Base-by-base conservation (phyloP, 2,329 filamentous ascomycete genomes). In the Cladophialophora carrionii region DNA sequence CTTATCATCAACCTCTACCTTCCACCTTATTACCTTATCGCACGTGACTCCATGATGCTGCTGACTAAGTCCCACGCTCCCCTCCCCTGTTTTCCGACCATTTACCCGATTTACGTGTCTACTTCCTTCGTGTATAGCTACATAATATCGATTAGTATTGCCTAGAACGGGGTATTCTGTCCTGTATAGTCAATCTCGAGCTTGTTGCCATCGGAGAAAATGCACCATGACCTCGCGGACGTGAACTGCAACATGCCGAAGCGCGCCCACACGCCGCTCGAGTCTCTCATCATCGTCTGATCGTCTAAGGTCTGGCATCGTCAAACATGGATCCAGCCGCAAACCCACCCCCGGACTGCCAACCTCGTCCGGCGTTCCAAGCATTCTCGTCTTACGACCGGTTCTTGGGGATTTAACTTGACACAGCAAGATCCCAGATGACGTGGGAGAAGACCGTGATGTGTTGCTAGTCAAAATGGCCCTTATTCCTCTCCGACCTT, bases 261-360 rank as follows among this genome's bases (percentile, higher is more conserved):
- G 54, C 54, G 34, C 54, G 34, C 4, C 10, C 32, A 10, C 54
- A 57, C 32, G 54, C 54, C 9, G 54, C 54, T 26, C 54, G 31
- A 4, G 54, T 43, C 29, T 57, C 32, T 10, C 34, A 32, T 12
- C 54, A 32, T 12, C 32, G n/a, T n/a, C 8, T 26, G n/a, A n/a
- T 6, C 26, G 26, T 29, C 48, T 17, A 41, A 29, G 9, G 14
- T 7, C 54, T 57, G 31, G 31, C 29, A 32, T 34, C 9, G 54
- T 22, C 10, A 57, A 57, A 32, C 31, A 57, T 43, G 54, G 24
- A 41, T 2, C n/a, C 17, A 4, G 54, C 20, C n/a, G 54, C 17
- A 20, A 22, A 10, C 34, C 32, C 22, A n/a, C 17, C 4, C 7
- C 54, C 54, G 43, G 17, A 14, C 24, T n/a, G 32, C 34, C 32